These are phyloP conservation scores for Neofusicoccum laricinum DNA, from an alignment of 2,329 filamentous ascomycete species.

Conservation along the genomic window DNA sequence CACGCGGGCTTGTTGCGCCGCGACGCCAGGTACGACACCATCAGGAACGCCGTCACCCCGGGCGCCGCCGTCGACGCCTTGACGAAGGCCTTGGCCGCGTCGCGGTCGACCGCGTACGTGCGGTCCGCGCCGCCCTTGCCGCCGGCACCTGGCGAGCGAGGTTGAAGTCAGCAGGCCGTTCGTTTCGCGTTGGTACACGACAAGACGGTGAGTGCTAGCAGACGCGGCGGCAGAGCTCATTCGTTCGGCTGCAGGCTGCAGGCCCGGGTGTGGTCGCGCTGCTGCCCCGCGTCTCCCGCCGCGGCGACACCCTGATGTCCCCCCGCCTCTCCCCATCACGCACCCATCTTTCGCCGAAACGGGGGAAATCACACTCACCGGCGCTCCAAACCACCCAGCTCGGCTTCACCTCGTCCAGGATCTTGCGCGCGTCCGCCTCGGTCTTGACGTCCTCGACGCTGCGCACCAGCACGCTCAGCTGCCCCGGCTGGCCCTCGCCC, in stretches of 20 bases:
- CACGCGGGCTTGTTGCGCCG: constrained; percentile 48
- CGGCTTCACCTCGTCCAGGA: constrained; percentile 60
- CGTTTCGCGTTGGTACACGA: too few relatives aligned
- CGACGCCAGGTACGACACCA: constrained; percentile 53
- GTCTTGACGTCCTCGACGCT: constrained; percentile 70
- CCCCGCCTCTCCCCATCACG: too few relatives aligned
- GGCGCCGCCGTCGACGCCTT: constrained; percentile 45
- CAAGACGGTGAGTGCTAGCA: too few relatives aligned
- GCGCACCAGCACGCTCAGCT: constrained; percentile 65
- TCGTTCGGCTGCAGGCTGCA: too few relatives aligned
- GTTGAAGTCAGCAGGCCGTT: too few relatives aligned
- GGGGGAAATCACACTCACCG: too few relatives aligned
- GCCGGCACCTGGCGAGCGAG: constrained; percentile 46
- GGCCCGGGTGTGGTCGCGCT: too few relatives aligned
- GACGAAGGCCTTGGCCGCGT: constrained; percentile 56
- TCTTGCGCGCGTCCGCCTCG: constrained; percentile 58
- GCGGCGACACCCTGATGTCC: too few relatives aligned
- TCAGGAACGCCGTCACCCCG: constrained; percentile 52
- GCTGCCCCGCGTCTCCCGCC: too few relatives aligned
- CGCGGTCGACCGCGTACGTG: constrained; percentile 53
- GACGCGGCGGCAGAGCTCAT: too few relatives aligned
- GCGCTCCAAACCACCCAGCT: constrained; percentile 70
- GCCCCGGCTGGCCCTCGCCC: constrained; percentile 57
- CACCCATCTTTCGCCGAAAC: too few relatives aligned
- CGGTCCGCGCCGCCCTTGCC: constrained; percentile 52